Evolutionary conservation across 495 filamentous ascomycete species (phyloP).

Genomic region (Lentithecium fluviatile): DNA sequence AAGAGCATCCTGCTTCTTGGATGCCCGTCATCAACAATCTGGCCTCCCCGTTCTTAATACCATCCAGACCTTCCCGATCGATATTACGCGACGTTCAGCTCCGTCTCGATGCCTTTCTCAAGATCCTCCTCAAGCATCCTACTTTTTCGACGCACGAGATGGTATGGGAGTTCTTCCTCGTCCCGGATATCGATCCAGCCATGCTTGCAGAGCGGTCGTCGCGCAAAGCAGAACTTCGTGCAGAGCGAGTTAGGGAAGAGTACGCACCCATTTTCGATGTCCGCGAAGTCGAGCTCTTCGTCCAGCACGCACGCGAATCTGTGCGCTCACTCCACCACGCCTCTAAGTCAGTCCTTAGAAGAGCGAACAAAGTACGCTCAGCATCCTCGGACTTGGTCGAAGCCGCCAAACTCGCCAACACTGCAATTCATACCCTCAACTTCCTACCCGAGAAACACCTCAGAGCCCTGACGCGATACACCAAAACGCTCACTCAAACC

Average conservation of each 20-base stretch:
- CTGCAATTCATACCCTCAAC: constrained; percentile 56
- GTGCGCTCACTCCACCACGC: constrained; percentile 79
- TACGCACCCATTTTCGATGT: constrained; percentile 75
- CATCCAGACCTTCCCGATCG: constrained; percentile 83
- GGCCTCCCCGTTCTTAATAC: constrained; percentile 86
- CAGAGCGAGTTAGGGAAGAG: constrained; percentile 84
- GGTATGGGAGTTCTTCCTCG: constrained; percentile 98
- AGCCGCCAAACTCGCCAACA: constrained; percentile 59
- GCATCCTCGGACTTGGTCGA: constrained; percentile 64
- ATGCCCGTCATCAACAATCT: constrained; percentile 76
- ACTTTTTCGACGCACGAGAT: constrained; percentile 97
- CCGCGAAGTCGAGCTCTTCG: constrained; percentile 89
- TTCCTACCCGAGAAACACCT: constrained; percentile 69
- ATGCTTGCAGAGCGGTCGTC: constrained; percentile 86
- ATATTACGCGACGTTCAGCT: constrained; percentile 85
- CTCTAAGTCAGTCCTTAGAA: constrained; percentile 74
- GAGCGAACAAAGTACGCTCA: constrained; percentile 59
- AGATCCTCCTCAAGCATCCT: constrained; percentile 80
- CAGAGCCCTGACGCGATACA: constrained; percentile 70
- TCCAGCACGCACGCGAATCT: constrained; percentile 82
- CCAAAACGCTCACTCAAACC: constrained; percentile 62
- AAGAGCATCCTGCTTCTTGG: constrained; percentile 95
- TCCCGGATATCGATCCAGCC: constrained; percentile 86
- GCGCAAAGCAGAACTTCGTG: constrained; percentile 76
- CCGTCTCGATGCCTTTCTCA: constrained; percentile 81